These are phyloP conservation scores for Jatropha multifida DNA, from an alignment of 441 rosid genomes.

Conservation along the genomic window DNA sequence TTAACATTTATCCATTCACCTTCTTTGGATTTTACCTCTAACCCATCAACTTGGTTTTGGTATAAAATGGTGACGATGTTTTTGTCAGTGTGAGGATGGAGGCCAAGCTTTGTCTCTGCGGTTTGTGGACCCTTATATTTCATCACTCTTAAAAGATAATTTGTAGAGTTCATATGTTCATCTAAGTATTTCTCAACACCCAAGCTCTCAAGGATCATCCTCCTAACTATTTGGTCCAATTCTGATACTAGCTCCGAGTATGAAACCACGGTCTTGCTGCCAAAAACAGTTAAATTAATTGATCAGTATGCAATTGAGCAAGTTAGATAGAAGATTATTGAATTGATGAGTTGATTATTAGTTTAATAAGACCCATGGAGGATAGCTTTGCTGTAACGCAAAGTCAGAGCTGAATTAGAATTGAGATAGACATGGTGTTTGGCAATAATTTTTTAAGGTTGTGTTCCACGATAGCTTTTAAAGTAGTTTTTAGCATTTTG, in stretches of 20 bases:
- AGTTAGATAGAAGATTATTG: neutral
- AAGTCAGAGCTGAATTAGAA: too few species aligned
- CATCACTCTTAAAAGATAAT: constrained; percentile 59
- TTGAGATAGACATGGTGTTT: too few species aligned
- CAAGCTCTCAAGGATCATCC: constrained; percentile 71
- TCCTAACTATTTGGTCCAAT: constrained; percentile 50
- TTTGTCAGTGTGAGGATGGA: constrained; percentile 59
- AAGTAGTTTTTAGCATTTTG: too few species aligned
- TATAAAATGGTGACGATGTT: constrained; percentile 60
- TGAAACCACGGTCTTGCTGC: constrained; percentile 48
- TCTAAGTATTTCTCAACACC: constrained; percentile 55
- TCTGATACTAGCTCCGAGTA: constrained; percentile 46
- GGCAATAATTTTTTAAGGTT: too few species aligned
- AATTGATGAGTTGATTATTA: too few species aligned
- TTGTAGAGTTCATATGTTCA: constrained; percentile 62
- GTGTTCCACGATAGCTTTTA: too few species aligned
- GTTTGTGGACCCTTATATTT: constrained; percentile 64
- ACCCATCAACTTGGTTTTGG: constrained; percentile 69
- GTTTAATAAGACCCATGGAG: too few species aligned
- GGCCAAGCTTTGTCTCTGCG: constrained; percentile 47
- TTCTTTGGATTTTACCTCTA: constrained; percentile 50
- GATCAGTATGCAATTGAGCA: neutral
- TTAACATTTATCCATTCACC: constrained; percentile 60
- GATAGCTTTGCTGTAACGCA: too few species aligned
- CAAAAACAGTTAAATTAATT: neutral